Evolutionary conservation across 129 eudicot genomes (phyloP).

Genomic region (Chrysanthemum lavandulifolium): DNA sequence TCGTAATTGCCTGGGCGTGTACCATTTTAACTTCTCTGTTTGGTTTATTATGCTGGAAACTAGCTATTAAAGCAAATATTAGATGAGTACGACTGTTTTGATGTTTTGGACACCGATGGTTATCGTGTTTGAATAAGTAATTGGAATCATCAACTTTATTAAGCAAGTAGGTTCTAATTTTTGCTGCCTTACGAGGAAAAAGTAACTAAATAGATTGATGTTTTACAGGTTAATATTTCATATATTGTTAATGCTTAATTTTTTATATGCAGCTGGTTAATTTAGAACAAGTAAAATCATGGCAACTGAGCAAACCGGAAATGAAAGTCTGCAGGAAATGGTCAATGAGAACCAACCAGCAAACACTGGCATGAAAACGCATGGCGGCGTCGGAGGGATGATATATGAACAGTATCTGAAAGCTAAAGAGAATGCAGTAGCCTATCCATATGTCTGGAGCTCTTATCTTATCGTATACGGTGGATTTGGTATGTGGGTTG

Average conservation of each 20-base stretch:
- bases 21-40: no score
- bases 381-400: slow-evolving; percentile 42
- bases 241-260: background rate
- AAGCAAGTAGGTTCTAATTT: background rate
- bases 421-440: slow-evolving; percentile 74
- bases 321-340: slow-evolving; percentile 34
- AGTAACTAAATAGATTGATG: background rate
- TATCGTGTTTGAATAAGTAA: background rate
- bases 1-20: no score
- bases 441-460: slow-evolving; percentile 95
- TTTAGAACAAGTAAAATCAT: slow-evolving; percentile 26
- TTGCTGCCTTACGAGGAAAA: background rate
- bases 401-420: slow-evolving; percentile 49
- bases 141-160: background rate
- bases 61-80: no score
- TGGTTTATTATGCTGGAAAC: no score
- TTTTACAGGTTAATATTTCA: background rate
- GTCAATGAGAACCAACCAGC: slow-evolving; percentile 26
- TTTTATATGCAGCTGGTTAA: slow-evolving; percentile 12
- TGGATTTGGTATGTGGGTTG: slow-evolving; percentile 76
- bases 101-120: background rate
- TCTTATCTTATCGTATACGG: slow-evolving; percentile 78
- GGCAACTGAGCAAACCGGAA: slow-evolving; percentile 40
- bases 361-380: slow-evolving; percentile 29
- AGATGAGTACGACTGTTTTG: no score